A percentile compares a stretch with the other conserved stretches of the same genome.
Conservation (phyloP, 108 stramenopile species). For the Nitzschia inconspicua region DNA sequence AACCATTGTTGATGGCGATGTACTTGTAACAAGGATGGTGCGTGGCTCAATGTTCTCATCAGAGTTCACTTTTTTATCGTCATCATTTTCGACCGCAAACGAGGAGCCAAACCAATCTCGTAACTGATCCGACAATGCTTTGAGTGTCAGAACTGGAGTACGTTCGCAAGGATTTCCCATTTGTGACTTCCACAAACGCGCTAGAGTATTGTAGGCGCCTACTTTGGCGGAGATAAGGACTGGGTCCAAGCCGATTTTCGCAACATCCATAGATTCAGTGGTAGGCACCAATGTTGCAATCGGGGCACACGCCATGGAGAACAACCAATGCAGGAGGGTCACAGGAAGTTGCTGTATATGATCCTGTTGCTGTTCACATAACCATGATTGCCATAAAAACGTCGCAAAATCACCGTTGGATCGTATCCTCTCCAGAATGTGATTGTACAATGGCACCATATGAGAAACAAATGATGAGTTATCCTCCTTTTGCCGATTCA, state of each 20-base stretch:
- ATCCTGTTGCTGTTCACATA: not conserved
- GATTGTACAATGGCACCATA: not conserved
- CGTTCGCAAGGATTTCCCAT: not conserved
- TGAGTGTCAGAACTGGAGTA: not conserved
- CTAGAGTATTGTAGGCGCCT: not conserved
- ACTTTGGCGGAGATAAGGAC: no score
- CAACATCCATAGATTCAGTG: no score
- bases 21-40: not conserved
- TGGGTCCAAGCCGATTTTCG: no score
- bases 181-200: not conserved
- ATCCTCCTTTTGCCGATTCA: not conserved
- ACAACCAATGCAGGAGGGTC: not conserved
- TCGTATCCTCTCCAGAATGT: not conserved
- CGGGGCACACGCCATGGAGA: conserved; percentile 9
- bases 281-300: not conserved
- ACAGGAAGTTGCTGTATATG: not conserved
- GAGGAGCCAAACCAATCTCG: conserved; percentile 1
- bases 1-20: not conserved
- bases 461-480: not conserved
- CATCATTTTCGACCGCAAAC: not conserved
- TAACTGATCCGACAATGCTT: not conserved
- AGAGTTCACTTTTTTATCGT: not conserved
- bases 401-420: not conserved
- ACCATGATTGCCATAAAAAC: not conserved
- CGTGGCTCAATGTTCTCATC: not conserved